Conservation (phyloP, 73 alveolate genomes). For the Paramecium tetraurelia region DNA sequence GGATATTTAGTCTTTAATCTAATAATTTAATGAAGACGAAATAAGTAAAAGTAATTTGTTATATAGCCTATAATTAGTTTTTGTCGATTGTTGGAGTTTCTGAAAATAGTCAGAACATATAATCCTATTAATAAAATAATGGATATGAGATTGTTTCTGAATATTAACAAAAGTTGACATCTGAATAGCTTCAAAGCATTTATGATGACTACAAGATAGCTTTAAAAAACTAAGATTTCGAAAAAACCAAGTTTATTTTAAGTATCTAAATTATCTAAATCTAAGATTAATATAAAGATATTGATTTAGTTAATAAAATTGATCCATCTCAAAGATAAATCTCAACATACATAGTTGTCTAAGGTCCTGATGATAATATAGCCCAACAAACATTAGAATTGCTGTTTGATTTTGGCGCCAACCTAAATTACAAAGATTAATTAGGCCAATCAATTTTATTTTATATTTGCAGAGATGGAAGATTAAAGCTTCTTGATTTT, state of each 20-base stretch:
- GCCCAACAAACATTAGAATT: slow-evolving; percentile 4
- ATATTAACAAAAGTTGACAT: not conserved
- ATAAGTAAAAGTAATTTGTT: not conserved
- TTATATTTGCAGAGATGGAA: slow-evolving; percentile 60
- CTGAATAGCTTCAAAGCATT: not conserved
- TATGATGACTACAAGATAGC: slow-evolving; percentile 16
- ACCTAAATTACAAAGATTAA: slow-evolving; percentile 48
- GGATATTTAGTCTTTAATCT: not conserved
- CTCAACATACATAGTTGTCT: slow-evolving; percentile 38
- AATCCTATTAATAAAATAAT: not conserved
- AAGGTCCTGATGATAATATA: slow-evolving; percentile 33
- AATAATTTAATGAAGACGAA: not conserved
- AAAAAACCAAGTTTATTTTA: not conserved
- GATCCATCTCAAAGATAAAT: slow-evolving; percentile 54
- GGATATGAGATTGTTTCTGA: not conserved
- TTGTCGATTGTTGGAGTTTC: slow-evolving; percentile 10
- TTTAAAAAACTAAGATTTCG: not conserved
- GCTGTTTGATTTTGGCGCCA: slow-evolving; percentile 56
- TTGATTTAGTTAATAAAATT: slow-evolving; percentile 42
- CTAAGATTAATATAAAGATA: slow-evolving; percentile 17
- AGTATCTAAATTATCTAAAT: not conserved
- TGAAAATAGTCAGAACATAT: not conserved
- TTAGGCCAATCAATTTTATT: slow-evolving; percentile 51
- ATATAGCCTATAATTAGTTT: slow-evolving; percentile 20
- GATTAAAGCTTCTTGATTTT: slow-evolving; percentile 27